Conservation (phyloP, 2,329 filamentous ascomycete species). For the Mollisia scopiformis region DNA sequence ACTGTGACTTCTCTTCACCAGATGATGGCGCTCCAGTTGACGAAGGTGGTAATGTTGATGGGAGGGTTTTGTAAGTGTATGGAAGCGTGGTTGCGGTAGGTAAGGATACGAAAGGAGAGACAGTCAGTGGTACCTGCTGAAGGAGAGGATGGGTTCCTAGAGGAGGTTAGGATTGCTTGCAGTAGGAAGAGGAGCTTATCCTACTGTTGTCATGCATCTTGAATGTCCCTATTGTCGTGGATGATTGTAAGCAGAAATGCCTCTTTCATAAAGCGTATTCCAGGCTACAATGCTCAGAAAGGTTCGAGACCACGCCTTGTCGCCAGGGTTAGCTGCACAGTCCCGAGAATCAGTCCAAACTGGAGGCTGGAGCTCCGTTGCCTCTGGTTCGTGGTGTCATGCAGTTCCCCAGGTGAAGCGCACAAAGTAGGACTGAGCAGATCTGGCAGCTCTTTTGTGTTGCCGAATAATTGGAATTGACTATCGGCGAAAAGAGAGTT, state of each 20-base stretch:
- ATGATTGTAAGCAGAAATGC: background rate
- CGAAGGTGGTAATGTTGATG: constrained; percentile 81
- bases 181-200: constrained; percentile 1
- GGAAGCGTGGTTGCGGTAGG: constrained; percentile 89
- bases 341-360: background rate
- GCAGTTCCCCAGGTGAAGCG: background rate
- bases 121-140: constrained; percentile 88
- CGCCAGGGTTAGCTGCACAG: background rate
- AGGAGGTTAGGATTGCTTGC: background rate
- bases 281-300: no score
- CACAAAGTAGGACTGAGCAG: background rate
- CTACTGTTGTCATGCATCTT: constrained; percentile 37
- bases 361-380: background rate
- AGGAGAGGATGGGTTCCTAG: constrained; percentile 82
- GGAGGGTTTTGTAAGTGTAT: constrained; percentile 91
- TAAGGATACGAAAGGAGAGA: constrained; percentile 91
- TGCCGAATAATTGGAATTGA: background rate
- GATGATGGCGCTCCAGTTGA: constrained; percentile 55
- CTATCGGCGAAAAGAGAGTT: no score
- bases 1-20: constrained; percentile 59
- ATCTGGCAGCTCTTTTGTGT: background rate
- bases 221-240: background rate
- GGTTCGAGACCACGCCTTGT: background rate
- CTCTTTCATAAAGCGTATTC: background rate
- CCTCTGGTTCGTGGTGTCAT: background rate